Evolutionary conservation across 2,329 filamentous ascomycete species (phyloP).

Genomic region (Eutypa lata): DNA sequence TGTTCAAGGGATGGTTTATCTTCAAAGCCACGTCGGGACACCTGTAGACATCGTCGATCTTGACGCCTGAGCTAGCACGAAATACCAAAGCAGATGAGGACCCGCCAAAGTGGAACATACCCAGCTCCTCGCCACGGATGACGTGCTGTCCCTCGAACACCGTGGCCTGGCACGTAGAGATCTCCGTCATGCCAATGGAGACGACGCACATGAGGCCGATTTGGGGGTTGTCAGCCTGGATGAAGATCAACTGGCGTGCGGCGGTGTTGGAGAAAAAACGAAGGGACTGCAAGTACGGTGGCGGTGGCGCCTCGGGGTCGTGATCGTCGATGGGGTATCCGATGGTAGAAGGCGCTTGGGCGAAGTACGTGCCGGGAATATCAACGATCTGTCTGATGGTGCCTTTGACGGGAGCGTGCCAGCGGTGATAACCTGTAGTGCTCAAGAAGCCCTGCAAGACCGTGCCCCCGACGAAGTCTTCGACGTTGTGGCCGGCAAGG

Average conservation of each 20-base stretch:
- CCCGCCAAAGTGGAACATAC: neutral
- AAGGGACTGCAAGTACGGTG: conserved; percentile 1
- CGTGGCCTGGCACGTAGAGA: conserved; percentile 4
- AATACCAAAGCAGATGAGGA: neutral
- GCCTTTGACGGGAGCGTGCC: conserved; percentile 8
- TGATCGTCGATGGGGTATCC: neutral
- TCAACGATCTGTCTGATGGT: conserved; percentile 2
- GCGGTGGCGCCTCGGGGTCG: neutral
- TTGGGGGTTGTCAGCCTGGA: conserved; percentile 5
- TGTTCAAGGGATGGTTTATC: neutral
- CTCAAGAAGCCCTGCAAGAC: neutral
- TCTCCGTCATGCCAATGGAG: conserved; percentile 6
- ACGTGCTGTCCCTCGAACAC: conserved; percentile 2
- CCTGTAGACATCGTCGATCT: neutral
- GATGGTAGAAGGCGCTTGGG: neutral
- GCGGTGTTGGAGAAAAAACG: neutral
- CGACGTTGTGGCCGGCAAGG: neutral
- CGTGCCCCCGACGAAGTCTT: neutral
- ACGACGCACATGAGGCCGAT: neutral
- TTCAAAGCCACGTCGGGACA: neutral
- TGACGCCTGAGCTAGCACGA: neutral
- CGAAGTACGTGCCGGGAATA: conserved; percentile 5
- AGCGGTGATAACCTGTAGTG: conserved; percentile 3
- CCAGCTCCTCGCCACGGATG: neutral
- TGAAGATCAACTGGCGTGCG: conserved; percentile 5